Conservation (phyloP, 2,329 filamentous ascomycete genomes). For the Colletotrichum sp. region DNA sequence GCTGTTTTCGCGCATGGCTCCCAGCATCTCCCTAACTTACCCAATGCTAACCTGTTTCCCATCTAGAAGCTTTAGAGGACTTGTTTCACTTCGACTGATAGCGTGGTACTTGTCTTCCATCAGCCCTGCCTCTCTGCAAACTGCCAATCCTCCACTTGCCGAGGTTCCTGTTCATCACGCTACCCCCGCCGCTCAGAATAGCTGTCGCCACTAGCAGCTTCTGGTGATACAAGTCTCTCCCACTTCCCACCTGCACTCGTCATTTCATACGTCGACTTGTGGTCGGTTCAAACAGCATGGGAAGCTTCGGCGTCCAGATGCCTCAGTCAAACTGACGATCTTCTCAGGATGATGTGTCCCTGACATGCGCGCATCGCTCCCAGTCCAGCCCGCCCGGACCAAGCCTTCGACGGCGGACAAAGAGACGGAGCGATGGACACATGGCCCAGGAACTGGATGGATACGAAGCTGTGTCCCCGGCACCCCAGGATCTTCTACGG, state of each 20-base stretch:
- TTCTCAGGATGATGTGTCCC: background rate
- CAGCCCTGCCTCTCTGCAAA: background rate
- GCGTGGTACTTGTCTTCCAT: background rate
- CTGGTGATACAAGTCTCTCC: background rate
- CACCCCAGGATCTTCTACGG: slow-evolving; percentile 10
- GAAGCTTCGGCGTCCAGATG: background rate
- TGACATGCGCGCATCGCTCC: background rate
- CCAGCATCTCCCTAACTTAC: slow-evolving; percentile 10
- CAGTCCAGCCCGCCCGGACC: background rate
- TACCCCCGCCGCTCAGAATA: background rate
- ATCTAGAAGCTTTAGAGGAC: slow-evolving; percentile 4
- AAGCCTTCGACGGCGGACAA: background rate
- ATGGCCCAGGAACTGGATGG: background rate
- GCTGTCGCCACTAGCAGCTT: slow-evolving; percentile 5
- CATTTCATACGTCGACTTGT: background rate
- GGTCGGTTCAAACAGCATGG: background rate
- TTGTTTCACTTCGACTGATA: slow-evolving; percentile 7
- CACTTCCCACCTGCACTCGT: slow-evolving; percentile 5
- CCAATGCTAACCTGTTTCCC: slow-evolving; percentile 2
- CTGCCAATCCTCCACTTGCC: background rate
- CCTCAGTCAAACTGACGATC: background rate
- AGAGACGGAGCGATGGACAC: background rate
- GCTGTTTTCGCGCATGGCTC: background rate
- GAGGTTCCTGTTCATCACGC: slow-evolving; percentile 1
- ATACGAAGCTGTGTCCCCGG: slow-evolving; percentile 2